phyloP scores from a whole-genome alignment of 345 rosid species.

The Pistacia atlantica region DNA sequence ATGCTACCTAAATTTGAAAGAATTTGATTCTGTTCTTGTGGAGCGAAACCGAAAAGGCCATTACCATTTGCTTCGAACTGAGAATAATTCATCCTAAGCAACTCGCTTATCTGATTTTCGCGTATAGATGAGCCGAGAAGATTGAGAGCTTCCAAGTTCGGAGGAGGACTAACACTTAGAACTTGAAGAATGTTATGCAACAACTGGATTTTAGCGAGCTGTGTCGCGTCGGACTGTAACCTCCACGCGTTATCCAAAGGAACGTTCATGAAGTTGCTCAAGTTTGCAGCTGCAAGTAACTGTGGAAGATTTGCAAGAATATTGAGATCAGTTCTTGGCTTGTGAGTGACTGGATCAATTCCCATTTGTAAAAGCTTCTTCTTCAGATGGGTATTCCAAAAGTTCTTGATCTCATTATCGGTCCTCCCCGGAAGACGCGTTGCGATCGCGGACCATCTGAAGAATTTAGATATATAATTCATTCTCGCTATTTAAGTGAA shows the following conservation, averaged over 20 bases:
- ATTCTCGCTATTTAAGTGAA: not conserved
- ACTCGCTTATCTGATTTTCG: conserved; percentile 31
- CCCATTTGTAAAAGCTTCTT: conserved; percentile 83
- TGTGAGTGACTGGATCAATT: conserved; percentile 77
- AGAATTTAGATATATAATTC: not conserved
- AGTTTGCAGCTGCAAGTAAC: conserved; percentile 53
- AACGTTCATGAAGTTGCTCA: conserved; percentile 37
- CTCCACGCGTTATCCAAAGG: conserved; percentile 39
- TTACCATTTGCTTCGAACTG: conserved; percentile 24
- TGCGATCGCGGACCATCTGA: conserved; percentile 85
- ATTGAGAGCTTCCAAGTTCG: conserved; percentile 32
- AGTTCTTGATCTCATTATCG: conserved; percentile 77
- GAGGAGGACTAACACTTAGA: conserved; percentile 23
- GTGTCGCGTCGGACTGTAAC: conserved; percentile 49
- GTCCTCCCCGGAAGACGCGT: conserved; percentile 74
- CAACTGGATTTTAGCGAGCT: conserved; percentile 58
- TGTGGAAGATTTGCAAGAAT: conserved; percentile 57
- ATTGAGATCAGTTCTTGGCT: conserved; percentile 66
- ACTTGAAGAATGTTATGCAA: conserved; percentile 49
- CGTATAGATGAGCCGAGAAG: conserved; percentile 19
- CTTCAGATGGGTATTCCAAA: conserved; percentile 84
- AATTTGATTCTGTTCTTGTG: conserved; percentile 33
- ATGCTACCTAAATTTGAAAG: conserved; percentile 30
- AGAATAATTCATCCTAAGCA: conserved; percentile 26
- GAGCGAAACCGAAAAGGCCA: conserved; percentile 26